phyloP scores from a whole-genome alignment of 306 rosid species.

The Acacia confusa region DNA sequence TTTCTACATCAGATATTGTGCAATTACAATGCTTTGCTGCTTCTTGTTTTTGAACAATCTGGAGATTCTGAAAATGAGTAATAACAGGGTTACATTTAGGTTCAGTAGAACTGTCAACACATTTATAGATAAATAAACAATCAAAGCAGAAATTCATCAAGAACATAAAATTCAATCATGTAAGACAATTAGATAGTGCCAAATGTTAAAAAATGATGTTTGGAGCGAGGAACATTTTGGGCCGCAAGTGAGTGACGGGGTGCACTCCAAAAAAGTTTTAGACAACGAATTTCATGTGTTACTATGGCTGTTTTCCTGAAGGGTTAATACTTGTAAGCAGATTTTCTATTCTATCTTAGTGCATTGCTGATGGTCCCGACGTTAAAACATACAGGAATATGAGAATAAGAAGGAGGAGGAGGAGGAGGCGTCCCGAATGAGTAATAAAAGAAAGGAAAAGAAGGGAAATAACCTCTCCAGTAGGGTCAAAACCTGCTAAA shows the following conservation, averaged over 20 bases:
- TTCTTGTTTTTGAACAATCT: constrained; percentile 58
- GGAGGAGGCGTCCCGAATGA: not conserved
- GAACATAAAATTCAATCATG: not conserved
- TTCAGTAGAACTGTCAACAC: not conserved
- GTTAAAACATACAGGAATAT: not conserved
- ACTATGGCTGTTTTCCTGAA: not conserved
- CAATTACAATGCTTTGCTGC: constrained; percentile 81
- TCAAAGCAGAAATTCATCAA: not conserved
- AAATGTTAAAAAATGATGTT: not conserved
- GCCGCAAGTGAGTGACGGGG: not conserved
- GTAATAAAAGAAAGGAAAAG: not conserved
- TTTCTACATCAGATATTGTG: constrained; percentile 82
- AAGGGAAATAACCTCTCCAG: constrained; percentile 66
- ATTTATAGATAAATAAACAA: not conserved
- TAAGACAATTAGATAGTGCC: not conserved
- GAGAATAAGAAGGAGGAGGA: not conserved
- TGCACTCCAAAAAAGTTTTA: not conserved
- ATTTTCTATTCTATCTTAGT: not conserved
- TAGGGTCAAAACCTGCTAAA: constrained; percentile 66
- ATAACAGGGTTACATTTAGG: constrained; percentile 26
- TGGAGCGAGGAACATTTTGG: not conserved
- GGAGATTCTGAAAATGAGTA: constrained; percentile 60
- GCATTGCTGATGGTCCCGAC: not conserved
- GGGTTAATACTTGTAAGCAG: not conserved
- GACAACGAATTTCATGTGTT: not conserved